Base-by-base conservation (phyloP, 2,329 filamentous ascomycete species). In the Scopulariopsis brevicaulis region DNA sequence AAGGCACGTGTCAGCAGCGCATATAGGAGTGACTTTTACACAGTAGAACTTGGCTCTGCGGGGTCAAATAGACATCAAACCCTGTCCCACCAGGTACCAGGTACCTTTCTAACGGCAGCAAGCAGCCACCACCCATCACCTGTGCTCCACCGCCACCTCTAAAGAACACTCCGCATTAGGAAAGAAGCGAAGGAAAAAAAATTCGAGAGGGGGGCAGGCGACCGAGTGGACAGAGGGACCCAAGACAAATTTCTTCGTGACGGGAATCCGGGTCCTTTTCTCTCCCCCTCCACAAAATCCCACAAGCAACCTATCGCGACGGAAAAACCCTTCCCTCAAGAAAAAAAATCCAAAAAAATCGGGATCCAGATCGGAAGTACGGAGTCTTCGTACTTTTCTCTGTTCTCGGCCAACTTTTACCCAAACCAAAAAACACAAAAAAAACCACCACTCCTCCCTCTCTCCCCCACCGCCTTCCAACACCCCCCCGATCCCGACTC, bases 381-480 rank as follows among this genome's bases (percentile, higher is more conserved):
- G 77, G 74, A 75, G 73, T 59, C 55, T 70, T 77, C 77, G 78
- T 79, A 74, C 78, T 77, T 74, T 70, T 75, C 79, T 76, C 77
- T 83, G 79, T 79, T 77, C 79, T 80, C 77, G 73, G 74, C 76
- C 77, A 72, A 72, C 74, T 77, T 74, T 74, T 74, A 69, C 65
- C 68, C 69, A 71, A 72, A 70, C 71, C 70, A 72, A 69, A 74
- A 73, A 15, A 80, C 78, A 82, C 83, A 83, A 84, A 84, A 82
- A 66, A 77, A 64, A 76, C 76, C 72, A 67, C 63, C 60, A 55
- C 56, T 56, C 58, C 53, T 46, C 58, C 56, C 61, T 56, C 62
- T 53, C 60, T 62, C 56, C 51, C 51, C 43, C 40, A 25, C 35
- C 56, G 46, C 28, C 59, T 58, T 54, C 51, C 48, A n/a, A n/a